A percentile compares a stretch with the other conserved stretches of the same genome.
Conservation (phyloP, 2,329 filamentous ascomycete species). For the Fusarium brevicatenulatum region DNA sequence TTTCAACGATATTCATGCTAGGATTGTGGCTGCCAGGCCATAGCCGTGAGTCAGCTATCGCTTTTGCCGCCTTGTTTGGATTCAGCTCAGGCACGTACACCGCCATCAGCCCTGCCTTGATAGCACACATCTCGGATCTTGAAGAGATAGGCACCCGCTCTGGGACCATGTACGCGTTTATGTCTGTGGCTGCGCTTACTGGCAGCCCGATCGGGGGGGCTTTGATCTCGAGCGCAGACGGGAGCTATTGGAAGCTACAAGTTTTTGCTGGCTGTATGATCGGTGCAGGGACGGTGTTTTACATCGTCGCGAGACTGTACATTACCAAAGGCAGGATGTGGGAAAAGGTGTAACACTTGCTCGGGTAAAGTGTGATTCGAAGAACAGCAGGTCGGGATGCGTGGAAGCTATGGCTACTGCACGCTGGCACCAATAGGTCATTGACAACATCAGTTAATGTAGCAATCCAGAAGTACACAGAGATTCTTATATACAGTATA, state of each 20-base stretch:
- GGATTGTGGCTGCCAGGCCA: background rate
- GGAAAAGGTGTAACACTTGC: background rate
- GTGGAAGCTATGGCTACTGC: too few species aligned
- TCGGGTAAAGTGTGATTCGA: rapidly evolving
- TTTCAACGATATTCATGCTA: background rate
- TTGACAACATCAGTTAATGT: too few species aligned
- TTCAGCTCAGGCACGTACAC: background rate
- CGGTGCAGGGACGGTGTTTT: background rate
- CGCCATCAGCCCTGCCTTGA: background rate
- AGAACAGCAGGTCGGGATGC: background rate
- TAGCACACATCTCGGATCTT: background rate
- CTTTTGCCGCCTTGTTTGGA: background rate
- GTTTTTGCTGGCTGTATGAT: background rate
- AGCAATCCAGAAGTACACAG: background rate
- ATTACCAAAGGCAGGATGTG: background rate
- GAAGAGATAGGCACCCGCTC: background rate
- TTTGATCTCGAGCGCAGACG: background rate
- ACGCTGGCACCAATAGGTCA: too few species aligned
- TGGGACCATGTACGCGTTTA: background rate
- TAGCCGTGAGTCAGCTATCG: background rate
- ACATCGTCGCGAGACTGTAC: background rate
- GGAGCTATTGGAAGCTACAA: background rate
- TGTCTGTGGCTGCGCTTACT: background rate
- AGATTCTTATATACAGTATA: too few species aligned
- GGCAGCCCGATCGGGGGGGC: background rate